Evolutionary conservation across 2,329 filamentous ascomycete species (phyloP).

Genomic region (Clonostachys chloroleuca): DNA sequence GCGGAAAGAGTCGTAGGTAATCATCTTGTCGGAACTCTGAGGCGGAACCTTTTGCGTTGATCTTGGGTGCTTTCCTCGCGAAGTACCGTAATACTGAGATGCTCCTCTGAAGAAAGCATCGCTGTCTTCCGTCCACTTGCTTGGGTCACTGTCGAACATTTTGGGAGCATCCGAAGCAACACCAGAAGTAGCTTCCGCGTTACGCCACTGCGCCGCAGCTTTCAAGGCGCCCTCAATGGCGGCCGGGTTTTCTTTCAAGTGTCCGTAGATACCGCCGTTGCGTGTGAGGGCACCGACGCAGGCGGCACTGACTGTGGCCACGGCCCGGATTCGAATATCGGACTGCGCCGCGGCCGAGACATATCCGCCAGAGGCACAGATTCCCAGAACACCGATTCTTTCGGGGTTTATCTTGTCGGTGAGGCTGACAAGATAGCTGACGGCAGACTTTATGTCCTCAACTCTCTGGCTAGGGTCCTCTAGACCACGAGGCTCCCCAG

Average conservation of each 20-base stretch:
- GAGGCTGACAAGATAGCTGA: conserved; percentile 22
- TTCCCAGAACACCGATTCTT: conserved; percentile 29
- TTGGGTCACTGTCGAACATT: not conserved
- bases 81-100: conserved; percentile 7
- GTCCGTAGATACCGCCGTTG: conserved; percentile 2
- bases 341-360: conserved; percentile 23
- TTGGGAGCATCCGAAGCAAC: not conserved
- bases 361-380: conserved; percentile 31
- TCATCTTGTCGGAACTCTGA: conserved; percentile 5
- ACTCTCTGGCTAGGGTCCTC: conserved; percentile 30
- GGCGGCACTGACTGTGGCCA: conserved; percentile 21
- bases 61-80: conserved; percentile 6
- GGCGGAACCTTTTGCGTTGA: conserved; percentile 2
- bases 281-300: conserved; percentile 21
- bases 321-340: conserved; percentile 29
- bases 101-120: not conserved
- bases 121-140: not conserved
- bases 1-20: conserved; percentile 6
- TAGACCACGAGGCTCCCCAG: conserved; percentile 24
- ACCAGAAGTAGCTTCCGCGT: not conserved
- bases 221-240: conserved; percentile 3
- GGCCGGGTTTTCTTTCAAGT: not conserved
- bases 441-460: conserved; percentile 25
- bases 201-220: conserved; percentile 1
- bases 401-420: conserved; percentile 12